Percentiles rank a stretch among this genome's conserved stretches.
These are phyloP conservation scores for Naganishia liquefaciens DNA, from an alignment of 1,284 basidiomycete species.

Conservation along the genomic window DNA sequence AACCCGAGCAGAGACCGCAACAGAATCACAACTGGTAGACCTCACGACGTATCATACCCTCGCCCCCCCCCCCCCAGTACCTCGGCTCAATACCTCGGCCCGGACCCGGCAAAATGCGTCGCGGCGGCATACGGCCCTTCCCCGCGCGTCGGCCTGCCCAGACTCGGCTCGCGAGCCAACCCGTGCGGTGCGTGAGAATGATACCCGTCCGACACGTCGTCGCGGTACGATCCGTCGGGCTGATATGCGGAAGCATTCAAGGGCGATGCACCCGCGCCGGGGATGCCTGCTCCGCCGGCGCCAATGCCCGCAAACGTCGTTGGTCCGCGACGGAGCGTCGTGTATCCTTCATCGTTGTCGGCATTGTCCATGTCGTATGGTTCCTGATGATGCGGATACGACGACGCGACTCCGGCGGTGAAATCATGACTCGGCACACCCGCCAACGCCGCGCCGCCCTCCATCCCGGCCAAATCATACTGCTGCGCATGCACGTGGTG, in stretches of 20 bases:
- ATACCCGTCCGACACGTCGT: background rate
- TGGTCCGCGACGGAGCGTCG: conserved; percentile 15
- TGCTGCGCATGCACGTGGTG: conserved; percentile 11
- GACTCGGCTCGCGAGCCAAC: conserved; percentile 23
- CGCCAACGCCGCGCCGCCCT: background rate
- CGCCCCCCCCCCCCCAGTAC: background rate
- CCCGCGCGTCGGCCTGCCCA: conserved; percentile 33
- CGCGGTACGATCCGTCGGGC: background rate
- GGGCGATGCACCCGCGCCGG: background rate
- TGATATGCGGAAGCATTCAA: background rate
- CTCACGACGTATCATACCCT: background rate
- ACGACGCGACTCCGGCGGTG: conserved; percentile 8
- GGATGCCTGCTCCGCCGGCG: conserved; percentile 28
- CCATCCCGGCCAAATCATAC: conserved; percentile 3
- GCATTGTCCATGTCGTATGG: background rate
- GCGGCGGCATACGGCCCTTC: conserved; percentile 33
- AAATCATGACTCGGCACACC: conserved; percentile 27
- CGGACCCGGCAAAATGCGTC: conserved; percentile 13
- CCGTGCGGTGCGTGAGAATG: conserved; percentile 1
- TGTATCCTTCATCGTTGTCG: conserved; percentile 20
- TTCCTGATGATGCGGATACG: conserved; percentile 23
- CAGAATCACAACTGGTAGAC: background rate
- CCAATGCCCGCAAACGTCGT: conserved; percentile 31
- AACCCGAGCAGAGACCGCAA: background rate
- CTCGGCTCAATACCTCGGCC: conserved; percentile 10